Percentiles rank a stretch among this genome's conserved stretches.
Evolutionary conservation across 345 rosid genomes (phyloP).

Genomic region (Corchorus olitorius): DNA sequence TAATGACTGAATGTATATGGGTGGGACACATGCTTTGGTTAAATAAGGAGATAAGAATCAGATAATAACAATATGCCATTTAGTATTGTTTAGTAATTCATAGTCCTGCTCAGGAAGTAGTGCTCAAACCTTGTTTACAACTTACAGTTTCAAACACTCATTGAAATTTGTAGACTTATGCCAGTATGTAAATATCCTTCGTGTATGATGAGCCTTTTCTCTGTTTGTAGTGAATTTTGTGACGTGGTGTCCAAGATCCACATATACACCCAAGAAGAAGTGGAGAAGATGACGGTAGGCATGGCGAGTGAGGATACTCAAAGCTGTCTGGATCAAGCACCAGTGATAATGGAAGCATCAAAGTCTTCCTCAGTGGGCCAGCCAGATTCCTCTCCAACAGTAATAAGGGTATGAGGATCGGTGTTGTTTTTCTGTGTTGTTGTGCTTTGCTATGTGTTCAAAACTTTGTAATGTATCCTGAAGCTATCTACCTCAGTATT

Average conservation of each 20-base stretch:
- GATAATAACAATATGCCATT: neutral
- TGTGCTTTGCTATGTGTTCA: slow-evolving; percentile 1
- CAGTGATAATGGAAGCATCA: slow-evolving; percentile 64
- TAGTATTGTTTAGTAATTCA: no score
- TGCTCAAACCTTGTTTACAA: slow-evolving; percentile 7
- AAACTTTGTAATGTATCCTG: neutral
- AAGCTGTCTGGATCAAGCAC: slow-evolving; percentile 91
- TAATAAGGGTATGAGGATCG: slow-evolving; percentile 40
- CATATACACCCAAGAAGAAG: slow-evolving; percentile 80
- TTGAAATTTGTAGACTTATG: neutral
- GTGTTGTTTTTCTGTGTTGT: neutral
- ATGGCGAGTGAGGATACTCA: slow-evolving; percentile 65
- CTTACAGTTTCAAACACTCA: neutral
- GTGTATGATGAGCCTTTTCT: neutral
- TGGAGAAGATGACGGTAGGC: slow-evolving; percentile 77
- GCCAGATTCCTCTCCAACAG: slow-evolving; percentile 73
- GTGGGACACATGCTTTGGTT: neutral
- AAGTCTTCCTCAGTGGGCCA: slow-evolving; percentile 90
- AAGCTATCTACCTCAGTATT: neutral
- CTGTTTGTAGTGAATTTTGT: slow-evolving; percentile 72
- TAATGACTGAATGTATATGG: neutral
- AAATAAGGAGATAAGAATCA: neutral
- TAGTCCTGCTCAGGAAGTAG: neutral
- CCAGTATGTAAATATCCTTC: neutral
- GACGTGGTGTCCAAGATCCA: slow-evolving; percentile 82